These are phyloP conservation scores for Globisporangium uncinulatum DNA, from an alignment of 352 stramenopile species.

Conservation along the genomic window DNA sequence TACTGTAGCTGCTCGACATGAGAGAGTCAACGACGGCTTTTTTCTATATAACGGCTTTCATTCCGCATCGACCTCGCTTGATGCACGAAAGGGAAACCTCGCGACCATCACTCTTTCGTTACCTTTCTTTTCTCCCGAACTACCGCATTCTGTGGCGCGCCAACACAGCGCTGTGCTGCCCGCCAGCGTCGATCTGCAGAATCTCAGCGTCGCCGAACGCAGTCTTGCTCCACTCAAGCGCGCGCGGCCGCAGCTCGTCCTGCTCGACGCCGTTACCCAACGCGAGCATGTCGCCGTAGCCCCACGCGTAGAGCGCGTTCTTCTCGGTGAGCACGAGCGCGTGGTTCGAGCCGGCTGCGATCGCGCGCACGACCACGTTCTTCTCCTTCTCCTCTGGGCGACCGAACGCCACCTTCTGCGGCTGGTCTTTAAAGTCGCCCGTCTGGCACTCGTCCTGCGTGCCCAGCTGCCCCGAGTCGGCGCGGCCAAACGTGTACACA, in stretches of 20 bases:
- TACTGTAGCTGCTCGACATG: too few relatives aligned
- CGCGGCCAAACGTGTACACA: constrained; percentile 91
- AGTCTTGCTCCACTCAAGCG: constrained; percentile 66
- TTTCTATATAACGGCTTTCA: too few relatives aligned
- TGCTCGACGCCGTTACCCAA: constrained; percentile 82
- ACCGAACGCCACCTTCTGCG: constrained; percentile 60
- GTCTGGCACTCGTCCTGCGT: constrained; percentile 63
- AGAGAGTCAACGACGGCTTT: too few relatives aligned
- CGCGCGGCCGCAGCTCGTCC: constrained; percentile 68
- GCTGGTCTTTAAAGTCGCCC: constrained; percentile 76
- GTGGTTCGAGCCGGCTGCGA: constrained; percentile 87
- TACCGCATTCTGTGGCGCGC: constrained; percentile 13
- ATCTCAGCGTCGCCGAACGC: constrained; percentile 58
- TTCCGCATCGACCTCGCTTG: too few relatives aligned
- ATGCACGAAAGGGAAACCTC: too few relatives aligned
- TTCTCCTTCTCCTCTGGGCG: not conserved
- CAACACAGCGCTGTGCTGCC: constrained; percentile 84
- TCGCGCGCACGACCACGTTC: constrained; percentile 21
- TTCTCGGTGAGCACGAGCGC: constrained; percentile 72
- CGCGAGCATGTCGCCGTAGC: constrained; percentile 90
- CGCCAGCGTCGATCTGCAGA: constrained; percentile 78
- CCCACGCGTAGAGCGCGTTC: constrained; percentile 85
- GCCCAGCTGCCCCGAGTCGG: constrained; percentile 93
- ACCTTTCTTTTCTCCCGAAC: not conserved
- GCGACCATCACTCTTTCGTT: too few relatives aligned